A percentile compares a stretch with the other conserved stretches of the same genome.
Conservation (phyloP, 2,329 filamentous ascomycete genomes). For the Verticillium albo-atrum region DNA sequence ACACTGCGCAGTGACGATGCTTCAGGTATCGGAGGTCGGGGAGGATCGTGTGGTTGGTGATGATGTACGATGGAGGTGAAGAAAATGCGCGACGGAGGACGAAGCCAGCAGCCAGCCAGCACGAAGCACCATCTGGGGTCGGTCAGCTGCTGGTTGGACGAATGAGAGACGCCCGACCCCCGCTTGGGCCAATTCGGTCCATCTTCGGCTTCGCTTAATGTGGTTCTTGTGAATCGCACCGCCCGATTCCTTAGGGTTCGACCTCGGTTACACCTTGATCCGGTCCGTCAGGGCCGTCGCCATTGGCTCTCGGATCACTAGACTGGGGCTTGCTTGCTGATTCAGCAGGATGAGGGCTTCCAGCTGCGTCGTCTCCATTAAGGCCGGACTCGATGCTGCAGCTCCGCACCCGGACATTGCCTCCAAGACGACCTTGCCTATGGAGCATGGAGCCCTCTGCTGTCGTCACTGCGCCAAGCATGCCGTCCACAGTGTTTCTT, state of each 20-base stretch:
- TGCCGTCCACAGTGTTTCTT: background rate
- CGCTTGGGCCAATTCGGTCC: slow-evolving; percentile 1
- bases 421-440: too few species aligned
- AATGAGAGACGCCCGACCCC: background rate
- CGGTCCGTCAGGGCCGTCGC: background rate
- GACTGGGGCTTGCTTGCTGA: background rate
- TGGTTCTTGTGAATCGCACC: background rate
- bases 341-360: background rate
- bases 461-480: background rate
- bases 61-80: slow-evolving; percentile 12
- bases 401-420: background rate
- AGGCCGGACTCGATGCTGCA: background rate
- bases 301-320: background rate
- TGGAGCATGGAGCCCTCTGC: background rate
- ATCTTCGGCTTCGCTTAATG: slow-evolving; percentile 4
- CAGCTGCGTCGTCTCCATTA: background rate
- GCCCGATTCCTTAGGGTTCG: background rate
- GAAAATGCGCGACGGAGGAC: slow-evolving; percentile 13
- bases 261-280: background rate
- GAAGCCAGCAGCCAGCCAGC: background rate
- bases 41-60: slow-evolving; percentile 11
- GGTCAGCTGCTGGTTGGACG: slow-evolving; percentile 1
- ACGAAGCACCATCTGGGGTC: slow-evolving; percentile 2
- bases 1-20: slow-evolving; percentile 3
- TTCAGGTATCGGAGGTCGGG: slow-evolving; percentile 3